phyloP scores from a whole-genome alignment of 202 grass and related monocot species.

The Dendrocalamus latiflorus region DNA sequence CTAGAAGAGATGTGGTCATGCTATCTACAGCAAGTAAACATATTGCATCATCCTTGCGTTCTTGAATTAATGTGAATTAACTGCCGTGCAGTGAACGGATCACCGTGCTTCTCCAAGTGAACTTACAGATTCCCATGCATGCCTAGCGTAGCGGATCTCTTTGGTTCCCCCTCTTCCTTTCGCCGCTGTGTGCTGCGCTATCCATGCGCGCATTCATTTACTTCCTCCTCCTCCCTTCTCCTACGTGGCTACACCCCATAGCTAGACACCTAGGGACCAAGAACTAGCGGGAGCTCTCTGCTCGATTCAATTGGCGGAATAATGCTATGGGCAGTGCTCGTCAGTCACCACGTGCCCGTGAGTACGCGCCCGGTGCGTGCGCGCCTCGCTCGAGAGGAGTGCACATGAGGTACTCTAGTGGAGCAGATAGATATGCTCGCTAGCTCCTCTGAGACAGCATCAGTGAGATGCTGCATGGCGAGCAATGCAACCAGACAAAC shows the following conservation, averaged over 20 bases:
- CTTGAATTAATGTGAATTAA: neutral
- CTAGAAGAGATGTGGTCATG: neutral
- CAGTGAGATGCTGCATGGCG: neutral
- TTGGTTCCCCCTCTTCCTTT: neutral
- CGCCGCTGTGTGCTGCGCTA: neutral
- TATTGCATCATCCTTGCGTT: neutral
- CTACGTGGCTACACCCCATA: neutral
- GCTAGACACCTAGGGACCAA: neutral
- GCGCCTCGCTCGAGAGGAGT: neutral
- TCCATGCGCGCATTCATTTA: neutral
- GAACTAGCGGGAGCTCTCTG: neutral
- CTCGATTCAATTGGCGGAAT: slow-evolving; percentile 5
- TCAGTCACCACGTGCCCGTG: neutral
- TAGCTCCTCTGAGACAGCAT: neutral
- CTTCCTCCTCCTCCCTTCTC: neutral
- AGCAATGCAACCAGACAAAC: slow-evolving; percentile 6
- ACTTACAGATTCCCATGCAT: slow-evolving; percentile 17
- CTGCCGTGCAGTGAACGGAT: neutral
- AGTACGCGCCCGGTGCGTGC: neutral
- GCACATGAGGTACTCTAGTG: neutral
- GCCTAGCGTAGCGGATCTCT: neutral
- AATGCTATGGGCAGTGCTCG: neutral
- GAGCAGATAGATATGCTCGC: neutral
- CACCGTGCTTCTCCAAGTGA: neutral
- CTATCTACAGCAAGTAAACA: no score